phyloP scores from a whole-genome alignment of 495 filamentous ascomycete species.

The Lindgomyces ingoldianus region DNA sequence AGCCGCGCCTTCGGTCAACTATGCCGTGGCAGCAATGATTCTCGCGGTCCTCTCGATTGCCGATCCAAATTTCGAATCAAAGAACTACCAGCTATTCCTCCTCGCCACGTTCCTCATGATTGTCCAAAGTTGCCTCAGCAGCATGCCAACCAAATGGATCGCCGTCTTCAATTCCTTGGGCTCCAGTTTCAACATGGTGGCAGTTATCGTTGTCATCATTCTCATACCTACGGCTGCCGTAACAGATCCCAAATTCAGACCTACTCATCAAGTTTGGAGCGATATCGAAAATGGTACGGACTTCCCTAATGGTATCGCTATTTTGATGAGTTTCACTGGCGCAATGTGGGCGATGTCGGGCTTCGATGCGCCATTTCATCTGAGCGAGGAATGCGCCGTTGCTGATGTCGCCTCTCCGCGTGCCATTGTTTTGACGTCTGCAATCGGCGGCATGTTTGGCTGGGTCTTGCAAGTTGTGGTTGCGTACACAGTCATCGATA shows the following conservation, averaged over 20 bases:
- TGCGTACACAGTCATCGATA: slow-evolving; percentile 11
- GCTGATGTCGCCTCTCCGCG: slow-evolving; percentile 35
- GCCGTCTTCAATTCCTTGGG: slow-evolving; percentile 1
- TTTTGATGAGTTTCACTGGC: slow-evolving; percentile 4
- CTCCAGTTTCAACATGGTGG: slow-evolving; percentile 6
- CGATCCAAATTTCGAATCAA: slow-evolving; percentile 2
- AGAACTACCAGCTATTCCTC: not conserved
- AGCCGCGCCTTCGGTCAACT: slow-evolving; percentile 8
- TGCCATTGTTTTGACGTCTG: slow-evolving; percentile 44
- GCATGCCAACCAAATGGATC: slow-evolving; percentile 6
- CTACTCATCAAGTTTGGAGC: slow-evolving; percentile 3
- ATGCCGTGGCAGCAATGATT: slow-evolving; percentile 16
- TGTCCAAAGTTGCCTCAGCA: slow-evolving; percentile 2
- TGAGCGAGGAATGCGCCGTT: slow-evolving; percentile 33
- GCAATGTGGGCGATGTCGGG: slow-evolving; percentile 6
- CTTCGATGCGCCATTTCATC: slow-evolving; percentile 19
- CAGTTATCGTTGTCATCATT: slow-evolving; percentile 2
- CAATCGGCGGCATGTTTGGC: slow-evolving; percentile 1
- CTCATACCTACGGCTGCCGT: slow-evolving; percentile 6
- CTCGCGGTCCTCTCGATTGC: slow-evolving; percentile 17
- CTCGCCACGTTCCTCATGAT: slow-evolving; percentile 2
- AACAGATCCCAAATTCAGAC: slow-evolving; percentile 1
- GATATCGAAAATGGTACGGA: slow-evolving; percentile 4
- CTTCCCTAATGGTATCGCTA: slow-evolving; percentile 7
- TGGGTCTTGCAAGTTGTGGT: slow-evolving; percentile 11